phyloP scores from a whole-genome alignment of 805 yeast genomes.

The Zygosaccharomyces siamensis region DNA sequence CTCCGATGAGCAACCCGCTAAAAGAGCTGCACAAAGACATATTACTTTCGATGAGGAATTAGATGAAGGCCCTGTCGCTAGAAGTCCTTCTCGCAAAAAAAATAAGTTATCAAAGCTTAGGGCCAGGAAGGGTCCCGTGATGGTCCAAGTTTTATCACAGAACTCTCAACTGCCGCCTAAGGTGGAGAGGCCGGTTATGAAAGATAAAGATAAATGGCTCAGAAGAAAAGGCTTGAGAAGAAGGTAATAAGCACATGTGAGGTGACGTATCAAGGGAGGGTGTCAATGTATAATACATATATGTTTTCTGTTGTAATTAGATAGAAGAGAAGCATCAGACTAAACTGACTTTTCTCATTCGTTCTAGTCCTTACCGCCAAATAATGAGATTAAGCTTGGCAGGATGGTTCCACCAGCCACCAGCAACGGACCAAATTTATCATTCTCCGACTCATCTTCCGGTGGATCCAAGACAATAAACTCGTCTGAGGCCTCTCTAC shows the following conservation, averaged over 20 bases:
- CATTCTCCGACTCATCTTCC: neutral
- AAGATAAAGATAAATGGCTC: slow-evolving; percentile 34
- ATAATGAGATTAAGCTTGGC: slow-evolving; percentile 29
- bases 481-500: slow-evolving; percentile 3
- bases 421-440: slow-evolving; percentile 11
- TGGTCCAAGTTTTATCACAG: slow-evolving; percentile 33
- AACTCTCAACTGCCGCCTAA: slow-evolving; percentile 30
- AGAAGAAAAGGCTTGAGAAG: slow-evolving; percentile 31
- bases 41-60: slow-evolving; percentile 35
- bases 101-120: slow-evolving; percentile 34
- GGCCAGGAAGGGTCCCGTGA: slow-evolving; percentile 41
- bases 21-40: slow-evolving; percentile 30
- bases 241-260: slow-evolving; percentile 11
- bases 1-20: slow-evolving; percentile 14
- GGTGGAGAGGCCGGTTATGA: slow-evolving; percentile 23
- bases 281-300: slow-evolving; percentile 1
- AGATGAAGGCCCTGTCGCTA: slow-evolving; percentile 15
- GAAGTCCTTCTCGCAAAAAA: slow-evolving; percentile 25
- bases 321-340: neutral
- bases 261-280: neutral
- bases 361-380: slow-evolving; percentile 16
- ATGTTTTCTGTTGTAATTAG: neutral
- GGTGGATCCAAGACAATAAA: slow-evolving; percentile 1
- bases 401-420: slow-evolving; percentile 26
- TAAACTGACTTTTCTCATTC: neutral